Percentiles rank a stretch among this genome's conserved stretches.
Conservation (phyloP, 2,329 filamentous ascomycete species). For the Truncatella angustata region DNA sequence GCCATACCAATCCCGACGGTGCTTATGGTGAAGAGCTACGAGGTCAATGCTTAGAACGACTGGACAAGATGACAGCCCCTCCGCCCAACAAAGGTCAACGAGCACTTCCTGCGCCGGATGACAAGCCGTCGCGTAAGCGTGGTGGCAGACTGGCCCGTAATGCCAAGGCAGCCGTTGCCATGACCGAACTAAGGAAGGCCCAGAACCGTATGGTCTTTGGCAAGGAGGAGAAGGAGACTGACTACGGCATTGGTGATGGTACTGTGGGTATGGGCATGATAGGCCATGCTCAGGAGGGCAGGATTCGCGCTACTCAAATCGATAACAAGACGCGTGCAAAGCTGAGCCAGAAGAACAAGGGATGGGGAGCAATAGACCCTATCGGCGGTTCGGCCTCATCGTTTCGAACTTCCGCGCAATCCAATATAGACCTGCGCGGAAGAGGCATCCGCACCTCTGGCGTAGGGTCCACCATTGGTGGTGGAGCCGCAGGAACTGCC, state of each 20-base stretch:
- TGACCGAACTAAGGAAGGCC: constrained; percentile 94
- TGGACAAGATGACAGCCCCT: constrained; percentile 91
- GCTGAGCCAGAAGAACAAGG: constrained; percentile 90
- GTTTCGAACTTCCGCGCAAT: constrained; percentile 72
- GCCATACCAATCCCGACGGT: constrained; percentile 78
- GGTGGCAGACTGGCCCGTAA: constrained; percentile 87
- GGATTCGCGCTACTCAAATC: constrained; percentile 83
- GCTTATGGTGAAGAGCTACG: constrained; percentile 80
- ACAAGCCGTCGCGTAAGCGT: constrained; percentile 90
- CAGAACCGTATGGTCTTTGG: constrained; percentile 96
- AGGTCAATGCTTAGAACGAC: constrained; percentile 75
- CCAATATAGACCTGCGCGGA: constrained; percentile 68
- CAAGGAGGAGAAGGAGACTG: constrained; percentile 91
- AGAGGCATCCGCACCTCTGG: constrained; percentile 80
- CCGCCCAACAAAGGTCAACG: constrained; percentile 84
- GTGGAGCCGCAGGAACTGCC: constrained; percentile 67
- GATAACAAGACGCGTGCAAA: constrained; percentile 92
- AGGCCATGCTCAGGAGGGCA: constrained; percentile 82
- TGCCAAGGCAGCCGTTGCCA: constrained; percentile 93
- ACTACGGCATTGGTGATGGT: constrained; percentile 81
- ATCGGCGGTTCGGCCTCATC: constrained; percentile 73
- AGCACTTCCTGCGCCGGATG: constrained; percentile 87
- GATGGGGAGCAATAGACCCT: constrained; percentile 77
- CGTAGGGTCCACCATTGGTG: constrained; percentile 69
- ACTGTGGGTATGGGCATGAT: constrained; percentile 95